Percentiles rank a stretch among this genome's conserved stretches.
phyloP scores from a whole-genome alignment of 306 rosid genomes.

The Neltuma alba region DNA sequence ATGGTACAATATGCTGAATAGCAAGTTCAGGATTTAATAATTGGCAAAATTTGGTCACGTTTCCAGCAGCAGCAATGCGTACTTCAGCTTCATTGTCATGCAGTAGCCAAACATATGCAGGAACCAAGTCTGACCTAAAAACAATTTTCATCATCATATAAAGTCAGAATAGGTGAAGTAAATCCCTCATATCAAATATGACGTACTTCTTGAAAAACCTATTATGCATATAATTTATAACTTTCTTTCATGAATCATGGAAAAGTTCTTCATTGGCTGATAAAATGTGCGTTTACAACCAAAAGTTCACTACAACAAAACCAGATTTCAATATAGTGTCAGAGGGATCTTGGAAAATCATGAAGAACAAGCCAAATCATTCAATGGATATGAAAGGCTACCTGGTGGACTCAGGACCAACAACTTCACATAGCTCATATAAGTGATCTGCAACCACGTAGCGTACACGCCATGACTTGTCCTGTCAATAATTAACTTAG shows the following conservation, averaged over 20 bases:
- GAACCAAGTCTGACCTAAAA: constrained; percentile 86
- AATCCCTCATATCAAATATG: neutral
- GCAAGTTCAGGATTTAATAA: constrained; percentile 83
- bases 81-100: constrained; percentile 99
- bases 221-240: constrained; percentile 10
- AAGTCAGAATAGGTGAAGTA: constrained; percentile 25
- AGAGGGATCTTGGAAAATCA: constrained; percentile 17
- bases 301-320: constrained; percentile 12
- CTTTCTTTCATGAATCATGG: neutral
- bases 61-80: constrained; percentile 96
- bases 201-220: neutral
- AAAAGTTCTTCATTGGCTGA: constrained; percentile 11
- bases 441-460: constrained; percentile 99
- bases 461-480: constrained; percentile 98
- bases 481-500: constrained; percentile 50
- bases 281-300: neutral
- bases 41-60: constrained; percentile 88
- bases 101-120: constrained; percentile 90
- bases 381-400: constrained; percentile 38
- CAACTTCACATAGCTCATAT: constrained; percentile 95
- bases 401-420: constrained; percentile 96
- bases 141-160: constrained; percentile 25
- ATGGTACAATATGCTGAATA: constrained; percentile 93
- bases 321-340: constrained; percentile 21
- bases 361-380: constrained; percentile 10